Base-by-base conservation (phyloP, 495 filamentous ascomycete genomes). In the Melanomma pulvis-pyrius region DNA sequence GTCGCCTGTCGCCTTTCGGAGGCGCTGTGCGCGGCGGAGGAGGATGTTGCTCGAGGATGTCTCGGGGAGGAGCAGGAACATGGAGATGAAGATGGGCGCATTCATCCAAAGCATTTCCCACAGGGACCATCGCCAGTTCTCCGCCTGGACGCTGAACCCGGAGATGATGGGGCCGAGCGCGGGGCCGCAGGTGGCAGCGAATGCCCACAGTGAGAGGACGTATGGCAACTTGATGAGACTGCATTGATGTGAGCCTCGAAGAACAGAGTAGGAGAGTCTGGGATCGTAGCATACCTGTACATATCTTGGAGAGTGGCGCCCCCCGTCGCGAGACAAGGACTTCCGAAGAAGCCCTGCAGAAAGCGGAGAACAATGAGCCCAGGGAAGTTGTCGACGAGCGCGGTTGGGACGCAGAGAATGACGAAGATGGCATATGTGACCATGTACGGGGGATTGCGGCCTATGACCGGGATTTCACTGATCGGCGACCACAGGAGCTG, bases 131-230 rank as follows among this genome's bases (percentile, higher is more conserved):
- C 76, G 70, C 77, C 77, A 79, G 63, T 74, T 76, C 54, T 78
- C 79, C 19, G 81, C 82, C 0, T 80, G 76, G 44, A 89, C 86
- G n/a, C 82, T 80, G 73, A 88, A 90, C 19, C 87, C 86, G 29
- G 80, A 83, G 34, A 89, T 81, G 0, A 88, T 79, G 5, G 87
- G 87, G 1, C 86, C 87, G 0, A 89, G 80, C 2, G 84, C 81
- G 17, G 83, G 83, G 67, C 75, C 80, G 59, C 71, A 72, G 9
- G 67, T 75, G 6, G 83, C 81, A 3, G 74, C 22, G 73, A 78
- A 61, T 19, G 83, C 84, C 83, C 83, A 86, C 24, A 81, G 59
- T 41, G 81, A 82, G 62, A 86, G 74, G 17, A 79, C 81, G 58
- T 84, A 85, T 17, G 83, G 83, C 29, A 85, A 74, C 63, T 82